Conservation (phyloP, 352 stramenopile genomes). For the Globisporangium acanthophoron region DNA sequence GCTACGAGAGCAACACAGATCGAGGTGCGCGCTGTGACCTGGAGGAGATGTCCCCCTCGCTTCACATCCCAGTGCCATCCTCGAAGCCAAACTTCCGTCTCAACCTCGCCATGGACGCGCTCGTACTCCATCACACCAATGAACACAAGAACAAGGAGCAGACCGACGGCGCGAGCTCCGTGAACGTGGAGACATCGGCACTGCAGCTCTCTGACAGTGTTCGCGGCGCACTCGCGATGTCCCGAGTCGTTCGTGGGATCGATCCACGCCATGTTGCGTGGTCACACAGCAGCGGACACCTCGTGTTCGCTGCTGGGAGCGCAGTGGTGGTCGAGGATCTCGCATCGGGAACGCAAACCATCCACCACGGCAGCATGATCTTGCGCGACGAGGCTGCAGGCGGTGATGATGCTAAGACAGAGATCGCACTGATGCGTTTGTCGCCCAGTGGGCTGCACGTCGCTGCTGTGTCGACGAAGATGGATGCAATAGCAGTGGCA, state of each 20-base stretch:
- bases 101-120: conserved; percentile 27
- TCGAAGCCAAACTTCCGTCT: conserved; percentile 32
- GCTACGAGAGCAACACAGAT: not conserved
- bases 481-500: conserved; percentile 16
- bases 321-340: conserved; percentile 35
- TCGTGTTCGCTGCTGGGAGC: conserved; percentile 19
- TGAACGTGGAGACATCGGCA: not conserved
- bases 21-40: not conserved
- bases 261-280: conserved; percentile 20
- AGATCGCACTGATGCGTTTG: conserved; percentile 26
- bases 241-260: conserved; percentile 4
- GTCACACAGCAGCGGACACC: conserved; percentile 25
- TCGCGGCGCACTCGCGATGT: conserved; percentile 3
- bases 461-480: conserved; percentile 20
- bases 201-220: conserved; percentile 5
- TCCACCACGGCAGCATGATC: conserved; percentile 8
- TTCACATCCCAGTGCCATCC: conserved; percentile 13
- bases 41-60: conserved; percentile 14
- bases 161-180: not conserved
- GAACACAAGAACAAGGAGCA: not conserved
- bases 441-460: conserved; percentile 16
- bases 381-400: not conserved
- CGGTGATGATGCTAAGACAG: not conserved
- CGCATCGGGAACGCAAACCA: conserved; percentile 16
- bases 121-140: conserved; percentile 14